Conservation (phyloP, 257 asterid genomes). For the Solanum neorickii region DNA sequence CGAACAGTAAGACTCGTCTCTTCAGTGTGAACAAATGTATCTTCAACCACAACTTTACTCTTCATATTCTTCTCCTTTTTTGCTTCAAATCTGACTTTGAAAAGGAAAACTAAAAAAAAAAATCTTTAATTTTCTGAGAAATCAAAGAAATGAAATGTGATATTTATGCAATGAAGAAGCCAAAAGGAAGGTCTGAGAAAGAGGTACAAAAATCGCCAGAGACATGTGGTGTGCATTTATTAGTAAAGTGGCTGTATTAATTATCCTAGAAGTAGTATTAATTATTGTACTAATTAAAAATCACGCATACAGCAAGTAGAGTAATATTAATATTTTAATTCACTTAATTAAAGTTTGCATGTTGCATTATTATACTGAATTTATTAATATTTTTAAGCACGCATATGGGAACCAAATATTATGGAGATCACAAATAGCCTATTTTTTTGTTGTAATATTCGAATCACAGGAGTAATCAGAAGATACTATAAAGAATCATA, state of each 20-base stretch:
- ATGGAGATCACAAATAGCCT: not conserved
- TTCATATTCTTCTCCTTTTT: not conserved
- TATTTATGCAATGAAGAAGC: not conserved
- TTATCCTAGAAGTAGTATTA: not conserved
- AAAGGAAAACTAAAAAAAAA: not conserved
- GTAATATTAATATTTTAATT: not conserved
- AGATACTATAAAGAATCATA: no score
- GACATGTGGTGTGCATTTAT: not conserved
- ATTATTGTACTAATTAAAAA: not conserved
- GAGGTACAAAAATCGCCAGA: not conserved
- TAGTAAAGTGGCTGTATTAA: not conserved
- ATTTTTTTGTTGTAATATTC: not conserved
- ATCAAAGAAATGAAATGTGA: not conserved
- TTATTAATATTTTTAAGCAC: not conserved
- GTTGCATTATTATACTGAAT: not conserved
- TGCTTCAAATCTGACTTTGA: not conserved
- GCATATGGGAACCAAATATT: not conserved
- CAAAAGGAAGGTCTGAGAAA: not conserved
- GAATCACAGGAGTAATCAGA: no score
- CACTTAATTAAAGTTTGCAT: not conserved
- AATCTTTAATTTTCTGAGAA: not conserved
- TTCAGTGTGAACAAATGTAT: constrained; percentile 22
- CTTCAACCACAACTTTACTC: constrained; percentile 29
- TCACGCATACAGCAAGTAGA: not conserved
- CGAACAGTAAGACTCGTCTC: constrained; percentile 52